A percentile compares a stretch with the other conserved stretches of the same genome.
Evolutionary conservation across 73 alveolate species (phyloP).

Genomic region (Paramecium primaurelia): DNA sequence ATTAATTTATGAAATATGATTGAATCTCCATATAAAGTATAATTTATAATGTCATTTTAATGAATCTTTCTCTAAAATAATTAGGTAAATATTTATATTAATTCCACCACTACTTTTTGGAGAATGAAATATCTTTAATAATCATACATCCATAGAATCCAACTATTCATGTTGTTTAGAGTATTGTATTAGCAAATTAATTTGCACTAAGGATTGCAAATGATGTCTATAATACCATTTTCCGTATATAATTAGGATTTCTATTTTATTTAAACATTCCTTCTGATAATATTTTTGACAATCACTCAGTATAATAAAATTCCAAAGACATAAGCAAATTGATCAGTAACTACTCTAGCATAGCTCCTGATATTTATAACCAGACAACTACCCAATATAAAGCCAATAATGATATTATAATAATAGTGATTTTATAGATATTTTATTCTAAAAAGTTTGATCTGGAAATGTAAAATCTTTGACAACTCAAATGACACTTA

Average conservation of each 20-base stretch:
- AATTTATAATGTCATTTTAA: background rate
- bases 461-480: slow-evolving; percentile 95
- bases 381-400: slow-evolving; percentile 73
- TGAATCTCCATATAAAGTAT: background rate
- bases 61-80: background rate
- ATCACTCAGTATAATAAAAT: background rate
- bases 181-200: slow-evolving; percentile 71
- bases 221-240: slow-evolving; percentile 81
- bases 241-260: slow-evolving; percentile 94
- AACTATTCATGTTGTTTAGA: slow-evolving; percentile 70
- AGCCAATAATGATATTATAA: slow-evolving; percentile 47
- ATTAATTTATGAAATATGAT: no score
- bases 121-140: slow-evolving; percentile 78
- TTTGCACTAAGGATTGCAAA: slow-evolving; percentile 78
- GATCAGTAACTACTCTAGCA: slow-evolving; percentile 55
- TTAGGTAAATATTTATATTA: slow-evolving; percentile 63
- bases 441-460: slow-evolving; percentile 69
- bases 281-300: slow-evolving; percentile 58
- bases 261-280: slow-evolving; percentile 86
- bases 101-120: slow-evolving; percentile 88
- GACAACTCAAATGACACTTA: slow-evolving; percentile 91
- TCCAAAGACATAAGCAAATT: slow-evolving; percentile 61
- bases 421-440: slow-evolving; percentile 60
- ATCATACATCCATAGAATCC: slow-evolving; percentile 76
- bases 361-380: slow-evolving; percentile 60